Conservation (phyloP, 78 protist genomes). For the Planoprotostelium fungivorum region DNA sequence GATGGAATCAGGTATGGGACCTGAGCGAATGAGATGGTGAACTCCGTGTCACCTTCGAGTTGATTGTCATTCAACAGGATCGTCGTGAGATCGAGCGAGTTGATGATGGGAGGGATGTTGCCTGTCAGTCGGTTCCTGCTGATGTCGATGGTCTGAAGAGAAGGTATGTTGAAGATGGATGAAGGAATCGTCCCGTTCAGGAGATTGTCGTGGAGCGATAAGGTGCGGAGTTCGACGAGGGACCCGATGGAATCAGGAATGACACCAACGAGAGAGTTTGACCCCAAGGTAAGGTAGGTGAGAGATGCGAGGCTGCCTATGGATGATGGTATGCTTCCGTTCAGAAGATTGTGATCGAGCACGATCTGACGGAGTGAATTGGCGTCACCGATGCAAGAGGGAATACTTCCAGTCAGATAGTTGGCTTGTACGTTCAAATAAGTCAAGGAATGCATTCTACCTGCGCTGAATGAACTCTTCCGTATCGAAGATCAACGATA, state of each 20-base stretch:
- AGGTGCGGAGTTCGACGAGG: background rate
- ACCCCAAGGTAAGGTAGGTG: background rate
- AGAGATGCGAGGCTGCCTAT: background rate
- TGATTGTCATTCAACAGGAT: background rate
- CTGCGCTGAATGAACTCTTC: no score
- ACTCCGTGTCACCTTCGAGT: background rate
- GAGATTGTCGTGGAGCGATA: background rate
- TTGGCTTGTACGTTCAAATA: no score
- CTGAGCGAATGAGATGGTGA: slow-evolving; percentile 30
- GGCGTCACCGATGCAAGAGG: background rate
- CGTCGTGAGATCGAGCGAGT: no score
- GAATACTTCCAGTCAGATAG: no score
- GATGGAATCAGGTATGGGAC: slow-evolving; percentile 30
- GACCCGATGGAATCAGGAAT: background rate
- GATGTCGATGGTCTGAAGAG: no score
- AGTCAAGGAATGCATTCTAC: no score
- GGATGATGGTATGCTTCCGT: background rate
- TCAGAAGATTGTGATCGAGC: background rate
- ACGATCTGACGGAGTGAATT: background rate
- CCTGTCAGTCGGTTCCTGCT: no score
- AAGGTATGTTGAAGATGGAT: no score
- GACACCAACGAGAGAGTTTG: background rate
- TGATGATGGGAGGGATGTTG: no score
- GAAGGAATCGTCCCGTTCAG: background rate
- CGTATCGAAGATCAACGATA: no score